These are phyloP conservation scores for Sordariomycetes sp. DNA, from an alignment of 2,329 filamentous ascomycete genomes.

Conservation along the genomic window DNA sequence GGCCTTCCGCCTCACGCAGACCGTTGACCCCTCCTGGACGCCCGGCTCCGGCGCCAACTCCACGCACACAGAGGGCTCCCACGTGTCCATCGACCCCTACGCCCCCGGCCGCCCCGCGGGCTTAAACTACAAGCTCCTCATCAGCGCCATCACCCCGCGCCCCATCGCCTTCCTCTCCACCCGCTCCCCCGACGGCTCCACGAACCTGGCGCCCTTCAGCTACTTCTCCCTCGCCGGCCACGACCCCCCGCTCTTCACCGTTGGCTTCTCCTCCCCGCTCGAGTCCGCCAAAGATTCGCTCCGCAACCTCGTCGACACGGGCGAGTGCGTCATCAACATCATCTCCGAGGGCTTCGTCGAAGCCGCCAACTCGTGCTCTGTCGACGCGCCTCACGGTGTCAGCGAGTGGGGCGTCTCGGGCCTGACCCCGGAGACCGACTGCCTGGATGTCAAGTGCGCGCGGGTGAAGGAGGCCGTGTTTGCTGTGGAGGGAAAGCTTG, in stretches of 20 bases:
- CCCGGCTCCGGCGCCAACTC: constrained; percentile 56
- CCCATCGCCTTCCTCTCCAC: constrained; percentile 62
- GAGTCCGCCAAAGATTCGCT: constrained; percentile 66
- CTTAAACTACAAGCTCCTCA: constrained; percentile 88
- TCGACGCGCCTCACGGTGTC: constrained; percentile 67
- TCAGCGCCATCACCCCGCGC: constrained; percentile 71
- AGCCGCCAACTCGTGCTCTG: constrained; percentile 71
- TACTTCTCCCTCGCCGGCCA: constrained; percentile 79
- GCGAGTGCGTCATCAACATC: constrained; percentile 79
- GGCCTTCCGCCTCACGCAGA: constrained; percentile 48
- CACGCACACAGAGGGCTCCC: constrained; percentile 22
- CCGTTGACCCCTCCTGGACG: constrained; percentile 54
- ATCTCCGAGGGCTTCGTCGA: constrained; percentile 77
- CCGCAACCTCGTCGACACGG: constrained; percentile 57
- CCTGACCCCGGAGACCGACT: constrained; percentile 56
- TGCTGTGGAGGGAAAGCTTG: constrained; percentile 68
- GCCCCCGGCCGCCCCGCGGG: constrained; percentile 53
- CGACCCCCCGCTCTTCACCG: constrained; percentile 75
- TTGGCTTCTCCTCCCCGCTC: constrained; percentile 36
- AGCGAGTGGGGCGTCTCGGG: constrained; percentile 75
- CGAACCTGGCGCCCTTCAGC: constrained; percentile 77
- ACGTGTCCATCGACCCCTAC: constrained; percentile 76
- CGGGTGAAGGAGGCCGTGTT: constrained; percentile 78
- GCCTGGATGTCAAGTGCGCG: constrained; percentile 54
- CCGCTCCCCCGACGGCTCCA: constrained; percentile 44